Evolutionary conservation across 2,329 filamentous ascomycete genomes (phyloP).

Genomic region (Penicillium vulpinum): DNA sequence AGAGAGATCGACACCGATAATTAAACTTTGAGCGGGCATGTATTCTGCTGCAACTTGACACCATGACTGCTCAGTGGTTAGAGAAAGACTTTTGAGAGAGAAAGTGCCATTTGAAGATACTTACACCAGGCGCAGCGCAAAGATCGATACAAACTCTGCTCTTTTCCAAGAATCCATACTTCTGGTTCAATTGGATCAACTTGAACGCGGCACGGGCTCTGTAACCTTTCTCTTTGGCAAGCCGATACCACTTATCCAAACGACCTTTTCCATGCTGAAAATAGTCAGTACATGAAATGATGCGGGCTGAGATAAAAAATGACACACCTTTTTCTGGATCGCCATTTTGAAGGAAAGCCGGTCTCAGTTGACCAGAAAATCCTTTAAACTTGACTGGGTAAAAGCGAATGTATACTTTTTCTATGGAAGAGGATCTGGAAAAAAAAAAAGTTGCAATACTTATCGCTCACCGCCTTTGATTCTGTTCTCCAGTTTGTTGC

Average conservation of each 20-base stretch:
- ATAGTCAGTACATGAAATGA: constrained; percentile 30
- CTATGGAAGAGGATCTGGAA: constrained; percentile 14
- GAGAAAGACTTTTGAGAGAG: constrained; percentile 1
- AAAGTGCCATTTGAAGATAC: constrained; percentile 32
- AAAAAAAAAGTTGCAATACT: constrained; percentile 27
- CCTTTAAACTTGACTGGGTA: constrained; percentile 15
- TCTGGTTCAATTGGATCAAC: constrained; percentile 96
- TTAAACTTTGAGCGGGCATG: constrained; percentile 87
- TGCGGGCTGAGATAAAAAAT: constrained; percentile 7
- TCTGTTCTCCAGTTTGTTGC: constrained; percentile 15
- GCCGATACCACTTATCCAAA: constrained; percentile 98
- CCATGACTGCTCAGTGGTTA: constrained; percentile 66
- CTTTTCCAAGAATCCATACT: constrained; percentile 97
- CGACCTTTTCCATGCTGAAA: constrained; percentile 85
- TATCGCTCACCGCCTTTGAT: constrained; percentile 28
- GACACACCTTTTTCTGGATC: constrained; percentile 81
- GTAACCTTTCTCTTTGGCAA: constrained; percentile 98
- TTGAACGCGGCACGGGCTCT: constrained; percentile 96
- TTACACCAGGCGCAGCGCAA: constrained; percentile 89
- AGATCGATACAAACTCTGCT: constrained; percentile 96
- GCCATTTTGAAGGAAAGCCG: constrained; percentile 64
- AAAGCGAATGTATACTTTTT: constrained; percentile 19
- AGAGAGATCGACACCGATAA: constrained; percentile 89
- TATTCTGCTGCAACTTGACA: constrained; percentile 94
- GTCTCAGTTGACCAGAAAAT: constrained; percentile 28